Evolutionary conservation across 768 basidiomycete genomes (phyloP), one percentile per base, ranked within the genome.

Genomic region (Boletus sensibilis): DNA sequence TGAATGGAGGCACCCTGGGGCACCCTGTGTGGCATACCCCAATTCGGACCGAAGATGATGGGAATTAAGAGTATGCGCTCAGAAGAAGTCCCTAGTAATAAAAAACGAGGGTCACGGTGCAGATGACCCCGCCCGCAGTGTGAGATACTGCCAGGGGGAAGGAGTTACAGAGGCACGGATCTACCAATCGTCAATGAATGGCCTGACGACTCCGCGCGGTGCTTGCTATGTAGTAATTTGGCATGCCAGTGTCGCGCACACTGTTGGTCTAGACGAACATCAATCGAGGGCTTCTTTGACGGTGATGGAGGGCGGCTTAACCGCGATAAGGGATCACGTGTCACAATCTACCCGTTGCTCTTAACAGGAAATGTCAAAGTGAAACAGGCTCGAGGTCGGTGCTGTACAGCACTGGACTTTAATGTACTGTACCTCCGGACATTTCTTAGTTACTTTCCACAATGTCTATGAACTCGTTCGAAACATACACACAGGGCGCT

Each of bases 401-500:
- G 29, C 21, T 11, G 12, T 23, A 27, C 20, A 29, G 27, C 39
- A n/a, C 21, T n/a, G 7, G 31, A 12, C n/a, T 41, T 38, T 44
- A 39, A 35, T 40, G 38, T 54, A 39, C 43, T 10, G n/a, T 31
- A 10, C 45, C 25, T 20, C 45, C 29, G 1, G 27, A 56, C 2
- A 4, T 33, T 9, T 41, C 9, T 13, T 42, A 41, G 21, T 50
- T 18, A n/a, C 27, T 47, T 38, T 35, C 43, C 40, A 25, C 49
- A 41, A 69, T 69, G 65, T 57, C 67, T 29, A 34, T 21, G 12
- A 59, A 69, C 42, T 55, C 70, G 13, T 51, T 58, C 37, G 62
- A 72, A 48, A 51, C 57, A 0, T 72, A 73, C 38, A 63, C 48
- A 21, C 63, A 63, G 5, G 70, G 33, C n/a, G 72, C 74, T 4